A percentile compares a stretch with the other conserved stretches of the same genome.
phyloP scores from a whole-genome alignment of 108 stramenopile species.

The Schizochytrium sp. region DNA sequence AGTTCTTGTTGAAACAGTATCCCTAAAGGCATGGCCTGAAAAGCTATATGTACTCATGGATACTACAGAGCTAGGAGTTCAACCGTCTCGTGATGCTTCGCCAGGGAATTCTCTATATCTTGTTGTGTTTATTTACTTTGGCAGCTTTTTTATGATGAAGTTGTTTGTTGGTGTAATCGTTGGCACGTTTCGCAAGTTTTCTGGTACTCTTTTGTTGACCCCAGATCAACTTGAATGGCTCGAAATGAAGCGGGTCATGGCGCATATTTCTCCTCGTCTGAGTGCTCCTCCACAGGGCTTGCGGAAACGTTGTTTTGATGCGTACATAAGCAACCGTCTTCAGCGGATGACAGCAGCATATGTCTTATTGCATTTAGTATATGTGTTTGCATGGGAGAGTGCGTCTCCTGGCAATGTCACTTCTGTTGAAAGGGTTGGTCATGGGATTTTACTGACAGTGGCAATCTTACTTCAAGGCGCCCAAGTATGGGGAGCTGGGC shows the following conservation, averaged over 20 bases:
- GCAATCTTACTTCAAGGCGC: neutral
- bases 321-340: neutral
- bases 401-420: too few species aligned
- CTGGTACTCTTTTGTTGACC: neutral
- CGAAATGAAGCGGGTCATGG: conserved; percentile 60
- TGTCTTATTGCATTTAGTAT: too few species aligned
- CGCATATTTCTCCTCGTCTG: neutral
- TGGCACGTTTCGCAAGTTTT: conserved; percentile 77
- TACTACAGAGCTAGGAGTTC: neutral
- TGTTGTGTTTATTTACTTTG: conserved; percentile 78
- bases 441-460: neutral
- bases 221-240: conserved; percentile 50
- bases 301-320: neutral
- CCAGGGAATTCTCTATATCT: conserved; percentile 68
- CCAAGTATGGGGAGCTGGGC: neutral
- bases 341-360: neutral
- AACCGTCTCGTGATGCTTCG: neutral
- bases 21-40: conserved; percentile 61
- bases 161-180: conserved; percentile 83
- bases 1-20: neutral
- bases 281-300: neutral
- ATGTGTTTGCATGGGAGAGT: too few species aligned
- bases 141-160: conserved; percentile 82
- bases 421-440: neutral
- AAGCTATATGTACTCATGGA: conserved; percentile 20